These are phyloP conservation scores for Podosphaera leucotricha DNA, from an alignment of 2,329 filamentous ascomycete genomes.

Conservation along the genomic window DNA sequence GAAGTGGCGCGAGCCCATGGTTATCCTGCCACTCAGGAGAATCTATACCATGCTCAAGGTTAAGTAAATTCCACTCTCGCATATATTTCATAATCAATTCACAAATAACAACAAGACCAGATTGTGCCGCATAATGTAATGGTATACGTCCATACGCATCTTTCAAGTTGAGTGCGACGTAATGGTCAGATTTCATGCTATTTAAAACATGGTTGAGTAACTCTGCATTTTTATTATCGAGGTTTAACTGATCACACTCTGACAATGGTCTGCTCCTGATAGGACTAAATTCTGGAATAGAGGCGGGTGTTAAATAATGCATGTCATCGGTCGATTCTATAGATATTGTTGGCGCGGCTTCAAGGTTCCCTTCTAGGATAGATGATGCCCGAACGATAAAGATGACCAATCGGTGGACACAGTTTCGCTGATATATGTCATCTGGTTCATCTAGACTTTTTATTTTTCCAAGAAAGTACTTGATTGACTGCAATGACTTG, in stretches of 20 bases:
- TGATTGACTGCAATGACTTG: conserved; percentile 44
- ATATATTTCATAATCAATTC: conserved; percentile 71
- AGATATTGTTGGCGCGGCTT: conserved; percentile 18
- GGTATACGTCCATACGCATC: conserved; percentile 69
- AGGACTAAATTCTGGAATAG: conserved; percentile 38
- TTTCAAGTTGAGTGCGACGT: conserved; percentile 37
- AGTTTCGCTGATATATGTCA: conserved; percentile 86
- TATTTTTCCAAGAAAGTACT: conserved; percentile 43
- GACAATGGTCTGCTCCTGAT: conserved; percentile 33
- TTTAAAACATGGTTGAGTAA: conserved; percentile 42
- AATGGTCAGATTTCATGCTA: conserved; percentile 42
- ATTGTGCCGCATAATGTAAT: conserved; percentile 83
- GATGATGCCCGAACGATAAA: conserved; percentile 57
- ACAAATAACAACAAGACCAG: conserved; percentile 79
- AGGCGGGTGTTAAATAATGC: conserved; percentile 55
- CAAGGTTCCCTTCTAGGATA: conserved; percentile 15
- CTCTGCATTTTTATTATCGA: conserved; percentile 54
- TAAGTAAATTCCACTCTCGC: conserved; percentile 71
- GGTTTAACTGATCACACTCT: conserved; percentile 40
- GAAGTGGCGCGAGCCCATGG: conserved; percentile 74
- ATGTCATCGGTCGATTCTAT: conserved; percentile 20
- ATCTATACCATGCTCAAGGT: conserved; percentile 69
- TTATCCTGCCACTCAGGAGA: conserved; percentile 73
- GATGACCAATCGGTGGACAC: conserved; percentile 77
- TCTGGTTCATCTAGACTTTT: conserved; percentile 61